Percentiles rank a stretch among this genome's conserved stretches.
These are phyloP conservation scores for Zymoseptoria crescenta DNA, from an alignment of 2,329 filamentous ascomycete species.

Conservation along the genomic window DNA sequence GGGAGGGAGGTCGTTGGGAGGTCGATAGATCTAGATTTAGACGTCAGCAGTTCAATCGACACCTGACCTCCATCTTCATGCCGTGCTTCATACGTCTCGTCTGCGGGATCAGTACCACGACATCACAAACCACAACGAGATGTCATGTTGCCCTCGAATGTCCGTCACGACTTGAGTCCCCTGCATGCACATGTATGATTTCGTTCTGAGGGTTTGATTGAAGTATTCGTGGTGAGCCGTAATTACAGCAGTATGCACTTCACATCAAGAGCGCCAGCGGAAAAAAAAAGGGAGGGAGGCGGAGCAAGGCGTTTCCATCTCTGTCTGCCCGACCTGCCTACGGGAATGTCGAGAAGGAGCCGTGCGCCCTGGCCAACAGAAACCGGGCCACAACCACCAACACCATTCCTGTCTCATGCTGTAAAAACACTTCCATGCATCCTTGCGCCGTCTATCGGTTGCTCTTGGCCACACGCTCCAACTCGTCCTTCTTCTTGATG, in stretches of 20 bases:
- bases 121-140: not conserved
- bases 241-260: conserved; percentile 9
- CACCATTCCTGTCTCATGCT: conserved; percentile 17
- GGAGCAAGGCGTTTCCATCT: conserved; percentile 6
- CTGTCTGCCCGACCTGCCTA: conserved; percentile 8
- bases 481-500: conserved; percentile 99
- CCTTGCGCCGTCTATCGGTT: conserved; percentile 74
- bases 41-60: not conserved
- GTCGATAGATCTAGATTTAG: not conserved
- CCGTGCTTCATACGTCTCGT: not conserved
- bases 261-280: conserved; percentile 9
- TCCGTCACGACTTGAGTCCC: not conserved
- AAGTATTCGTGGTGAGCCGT: conserved; percentile 12
- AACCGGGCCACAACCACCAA: conserved; percentile 9
- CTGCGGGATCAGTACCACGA: not conserved
- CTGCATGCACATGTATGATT: not conserved
- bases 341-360: not conserved
- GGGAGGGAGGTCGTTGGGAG: not conserved
- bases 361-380: not conserved
- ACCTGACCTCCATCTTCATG: not conserved
- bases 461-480: conserved; percentile 99
- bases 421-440: conserved; percentile 6
- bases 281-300: conserved; percentile 2
- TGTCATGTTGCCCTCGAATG: not conserved
- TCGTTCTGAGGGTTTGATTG: conserved; percentile 4